A percentile compares a stretch with the other conserved stretches of the same genome.
Conservation (phyloP, 2,329 filamentous ascomycete genomes). For the Colletotrichum sp. region DNA sequence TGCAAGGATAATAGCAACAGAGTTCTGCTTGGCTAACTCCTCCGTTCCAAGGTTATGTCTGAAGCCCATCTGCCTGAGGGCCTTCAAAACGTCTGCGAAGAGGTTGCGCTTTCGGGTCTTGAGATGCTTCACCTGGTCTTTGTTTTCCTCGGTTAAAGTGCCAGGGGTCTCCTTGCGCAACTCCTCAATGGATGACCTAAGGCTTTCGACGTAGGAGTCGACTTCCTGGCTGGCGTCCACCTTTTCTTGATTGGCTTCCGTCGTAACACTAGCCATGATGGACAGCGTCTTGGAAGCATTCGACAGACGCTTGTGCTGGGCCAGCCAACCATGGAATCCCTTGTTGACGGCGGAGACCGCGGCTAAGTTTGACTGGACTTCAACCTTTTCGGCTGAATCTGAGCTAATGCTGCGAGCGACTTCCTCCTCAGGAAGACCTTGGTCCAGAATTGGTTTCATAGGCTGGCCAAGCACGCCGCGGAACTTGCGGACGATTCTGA, state of each 20-base stretch:
- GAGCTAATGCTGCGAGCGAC: not conserved
- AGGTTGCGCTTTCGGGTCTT: slow-evolving; percentile 90
- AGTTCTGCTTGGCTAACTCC: slow-evolving; percentile 74
- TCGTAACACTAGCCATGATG: slow-evolving; percentile 73
- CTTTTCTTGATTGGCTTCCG: not conserved
- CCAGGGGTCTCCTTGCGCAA: slow-evolving; percentile 85
- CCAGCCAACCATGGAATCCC: slow-evolving; percentile 40
- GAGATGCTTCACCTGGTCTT: slow-evolving; percentile 81
- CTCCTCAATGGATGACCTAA: slow-evolving; percentile 71
- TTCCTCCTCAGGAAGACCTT: slow-evolving; percentile 61
- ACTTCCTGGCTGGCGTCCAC: slow-evolving; percentile 40
- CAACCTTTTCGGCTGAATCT: slow-evolving; percentile 25
- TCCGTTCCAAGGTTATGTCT: slow-evolving; percentile 80
- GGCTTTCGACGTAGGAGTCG: slow-evolving; percentile 69
- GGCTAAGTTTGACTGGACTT: slow-evolving; percentile 13
- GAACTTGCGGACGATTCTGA: slow-evolving; percentile 91
- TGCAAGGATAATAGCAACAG: slow-evolving; percentile 73
- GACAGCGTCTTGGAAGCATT: slow-evolving; percentile 72
- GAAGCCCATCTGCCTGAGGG: slow-evolving; percentile 87
- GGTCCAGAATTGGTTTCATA: slow-evolving; percentile 67
- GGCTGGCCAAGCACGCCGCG: slow-evolving; percentile 78
- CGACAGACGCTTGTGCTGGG: slow-evolving; percentile 68
- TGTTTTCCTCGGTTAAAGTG: slow-evolving; percentile 85
- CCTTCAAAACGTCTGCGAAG: slow-evolving; percentile 86
- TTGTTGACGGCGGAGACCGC: slow-evolving; percentile 36